These are phyloP conservation scores for Clavulina sp. DNA, from an alignment of 768 basidiomycete species.

Conservation along the genomic window DNA sequence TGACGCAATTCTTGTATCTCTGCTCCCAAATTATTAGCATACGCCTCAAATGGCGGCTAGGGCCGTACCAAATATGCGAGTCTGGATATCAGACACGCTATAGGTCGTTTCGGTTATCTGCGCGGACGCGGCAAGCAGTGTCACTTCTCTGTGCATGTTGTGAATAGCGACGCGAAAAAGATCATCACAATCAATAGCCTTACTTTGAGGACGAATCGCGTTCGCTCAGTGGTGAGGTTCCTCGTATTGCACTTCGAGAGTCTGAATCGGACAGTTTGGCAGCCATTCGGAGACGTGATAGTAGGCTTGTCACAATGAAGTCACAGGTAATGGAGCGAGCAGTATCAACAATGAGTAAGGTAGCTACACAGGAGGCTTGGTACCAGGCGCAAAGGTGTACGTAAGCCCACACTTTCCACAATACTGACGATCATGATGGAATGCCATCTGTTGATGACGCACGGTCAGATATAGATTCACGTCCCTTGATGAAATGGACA, in stretches of 20 bases:
- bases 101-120: slow-evolving; percentile 80
- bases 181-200: no score
- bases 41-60: not conserved
- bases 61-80: slow-evolving; percentile 66
- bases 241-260: no score
- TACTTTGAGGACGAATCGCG: no score
- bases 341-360: no score
- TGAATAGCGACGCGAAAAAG: no score
- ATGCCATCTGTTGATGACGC: slow-evolving; percentile 62
- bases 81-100: slow-evolving; percentile 75
- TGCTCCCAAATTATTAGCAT: slow-evolving; percentile 16
- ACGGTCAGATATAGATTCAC: slow-evolving; percentile 1
- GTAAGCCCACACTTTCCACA: slow-evolving; percentile 81
- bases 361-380: slow-evolving; percentile 1
- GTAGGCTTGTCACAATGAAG: no score
- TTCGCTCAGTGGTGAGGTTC: no score
- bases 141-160: slow-evolving; percentile 66
- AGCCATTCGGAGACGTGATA: no score
- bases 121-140: slow-evolving; percentile 58
- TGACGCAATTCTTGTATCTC: slow-evolving; percentile 90
- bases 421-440: slow-evolving; percentile 96
- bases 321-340: no score
- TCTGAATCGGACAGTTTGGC: no score
- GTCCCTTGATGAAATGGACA: slow-evolving; percentile 20
- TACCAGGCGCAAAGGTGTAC: slow-evolving; percentile 16